phyloP scores from a whole-genome alignment of 441 rosid genomes.

The Gossypium trilobum region DNA sequence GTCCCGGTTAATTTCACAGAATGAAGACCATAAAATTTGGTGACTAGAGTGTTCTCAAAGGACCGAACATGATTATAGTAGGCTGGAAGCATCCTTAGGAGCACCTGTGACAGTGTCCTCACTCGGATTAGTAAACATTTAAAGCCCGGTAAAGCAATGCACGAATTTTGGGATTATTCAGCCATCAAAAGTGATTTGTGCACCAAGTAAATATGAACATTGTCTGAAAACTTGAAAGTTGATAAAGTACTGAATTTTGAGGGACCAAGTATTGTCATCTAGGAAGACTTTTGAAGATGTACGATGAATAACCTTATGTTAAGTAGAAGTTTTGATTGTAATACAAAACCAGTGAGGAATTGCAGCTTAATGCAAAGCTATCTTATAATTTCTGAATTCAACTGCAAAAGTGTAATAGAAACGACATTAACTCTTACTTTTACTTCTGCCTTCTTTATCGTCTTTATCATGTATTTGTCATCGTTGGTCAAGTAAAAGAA shows the following conservation, averaged over 20 bases:
- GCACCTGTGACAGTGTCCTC: constrained; percentile 45
- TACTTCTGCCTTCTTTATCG: constrained; percentile 97
- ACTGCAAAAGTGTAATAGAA: background rate
- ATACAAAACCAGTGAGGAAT: background rate
- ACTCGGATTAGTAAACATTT: background rate
- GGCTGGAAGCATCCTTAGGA: constrained; percentile 90
- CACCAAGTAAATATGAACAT: background rate
- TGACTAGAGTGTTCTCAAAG: constrained; percentile 74
- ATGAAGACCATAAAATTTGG: constrained; percentile 86
- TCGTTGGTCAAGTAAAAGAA: constrained; percentile 88
- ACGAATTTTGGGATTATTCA: background rate
- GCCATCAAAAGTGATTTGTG: background rate
- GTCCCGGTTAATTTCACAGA: constrained; percentile 76
- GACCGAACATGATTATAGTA: constrained; percentile 85
- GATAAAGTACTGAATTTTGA: background rate
- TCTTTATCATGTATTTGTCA: constrained; percentile 93
- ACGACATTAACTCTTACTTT: constrained; percentile 40
- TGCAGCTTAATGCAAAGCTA: background rate
- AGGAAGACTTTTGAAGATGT: background rate
- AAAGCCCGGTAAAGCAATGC: background rate
- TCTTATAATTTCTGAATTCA: background rate
- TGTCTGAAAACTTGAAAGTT: background rate
- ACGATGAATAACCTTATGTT: background rate
- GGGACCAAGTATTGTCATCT: background rate
- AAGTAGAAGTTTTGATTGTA: background rate